Base-by-base conservation (phyloP, 805 yeast species). In the Ogataea saltuana region DNA sequence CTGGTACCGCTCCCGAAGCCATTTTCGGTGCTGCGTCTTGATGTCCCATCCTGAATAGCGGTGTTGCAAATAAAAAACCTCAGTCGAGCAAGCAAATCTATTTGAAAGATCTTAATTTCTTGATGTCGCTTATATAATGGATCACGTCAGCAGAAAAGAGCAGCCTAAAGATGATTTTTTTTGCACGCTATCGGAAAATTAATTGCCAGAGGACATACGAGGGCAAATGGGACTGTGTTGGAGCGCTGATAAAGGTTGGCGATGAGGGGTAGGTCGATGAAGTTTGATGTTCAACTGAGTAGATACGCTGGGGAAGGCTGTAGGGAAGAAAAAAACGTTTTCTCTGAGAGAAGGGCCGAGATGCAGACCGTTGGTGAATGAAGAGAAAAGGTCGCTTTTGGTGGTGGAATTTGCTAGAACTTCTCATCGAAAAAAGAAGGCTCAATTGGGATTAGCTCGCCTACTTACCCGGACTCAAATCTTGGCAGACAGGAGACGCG, bases 31-130 rank as follows among this genome's bases (percentile, higher is more conserved):
- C 28, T 13, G 28, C 4, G 12, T 25, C 28, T 6, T 13, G 28
- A 12, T 10, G 28, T 28, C 46, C 46, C 46, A 43, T 43, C 21
- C 16, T 25, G 28, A 11, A 6, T 6, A 6, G n/a, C 4, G 28
- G 28, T 25, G 6, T 25, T 6, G 6, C n/a, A 33, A 21, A 33
- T 22, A 33, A 33, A 33, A 33, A 22, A 33, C 7, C n/a, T 33
- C 20, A 10, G n/a, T n/a, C n/a, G n/a, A n/a, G n/a, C n/a, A n/a
- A n/a, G n/a, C n/a, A n/a, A n/a, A n/a, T n/a, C n/a, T n/a, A n/a
- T n/a, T n/a, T n/a, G n/a, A n/a, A n/a, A 21, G 6, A 13, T 13
- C 8, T 28, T 25, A 4, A 4, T 28, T 28, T 28, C 15, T 11
- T 4, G 31, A 4, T 18, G 4, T 6, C 8, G 17, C 10, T 33